Conservation (phyloP, 2,329 filamentous ascomycete species). For the Calonectria pseudoturangicola region DNA sequence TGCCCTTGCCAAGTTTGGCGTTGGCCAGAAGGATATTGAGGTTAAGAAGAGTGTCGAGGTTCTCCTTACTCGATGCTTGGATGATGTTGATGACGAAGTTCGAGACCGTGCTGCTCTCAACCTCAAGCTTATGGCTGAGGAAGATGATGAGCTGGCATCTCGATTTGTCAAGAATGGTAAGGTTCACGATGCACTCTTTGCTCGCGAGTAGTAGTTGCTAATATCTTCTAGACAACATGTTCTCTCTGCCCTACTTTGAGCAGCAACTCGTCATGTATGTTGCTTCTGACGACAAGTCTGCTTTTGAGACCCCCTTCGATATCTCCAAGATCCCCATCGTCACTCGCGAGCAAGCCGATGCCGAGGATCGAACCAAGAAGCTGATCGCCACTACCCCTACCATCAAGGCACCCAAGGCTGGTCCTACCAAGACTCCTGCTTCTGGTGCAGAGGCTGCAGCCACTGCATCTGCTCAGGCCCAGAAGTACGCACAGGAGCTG, state of each 20-base stretch:
- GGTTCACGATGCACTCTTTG: too few species aligned
- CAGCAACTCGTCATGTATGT: slow-evolving; percentile 99
- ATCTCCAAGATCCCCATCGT: slow-evolving; percentile 93
- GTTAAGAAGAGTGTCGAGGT: slow-evolving; percentile 97
- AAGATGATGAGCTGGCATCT: slow-evolving; percentile 90
- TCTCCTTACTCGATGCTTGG: slow-evolving; percentile 92
- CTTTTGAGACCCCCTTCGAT: slow-evolving; percentile 91
- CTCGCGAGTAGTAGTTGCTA: too few species aligned
- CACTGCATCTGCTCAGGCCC: slow-evolving; percentile 85
- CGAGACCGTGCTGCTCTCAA: slow-evolving; percentile 96
- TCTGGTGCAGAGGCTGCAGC: slow-evolving; percentile 84
- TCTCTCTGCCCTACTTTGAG: slow-evolving; percentile 94
- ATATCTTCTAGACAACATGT: slow-evolving; percentile 80
- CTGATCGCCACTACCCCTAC: slow-evolving; percentile 94
- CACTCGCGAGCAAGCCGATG: slow-evolving; percentile 95
- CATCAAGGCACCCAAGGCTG: slow-evolving; percentile 91
- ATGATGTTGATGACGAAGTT: slow-evolving; percentile 98
- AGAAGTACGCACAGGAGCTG: slow-evolving; percentile 92
- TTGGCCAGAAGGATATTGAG: slow-evolving; percentile 95
- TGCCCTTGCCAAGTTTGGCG: slow-evolving; percentile 96
- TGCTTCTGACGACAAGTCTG: slow-evolving; percentile 90
- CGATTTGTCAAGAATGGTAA: slow-evolving; percentile 90
- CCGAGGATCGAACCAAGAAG: slow-evolving; percentile 97
- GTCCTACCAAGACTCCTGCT: slow-evolving; percentile 82
- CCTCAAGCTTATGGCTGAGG: slow-evolving; percentile 91